Evolutionary conservation across 768 basidiomycete species (phyloP).

Genomic region (Gloeophyllum trabeum): DNA sequence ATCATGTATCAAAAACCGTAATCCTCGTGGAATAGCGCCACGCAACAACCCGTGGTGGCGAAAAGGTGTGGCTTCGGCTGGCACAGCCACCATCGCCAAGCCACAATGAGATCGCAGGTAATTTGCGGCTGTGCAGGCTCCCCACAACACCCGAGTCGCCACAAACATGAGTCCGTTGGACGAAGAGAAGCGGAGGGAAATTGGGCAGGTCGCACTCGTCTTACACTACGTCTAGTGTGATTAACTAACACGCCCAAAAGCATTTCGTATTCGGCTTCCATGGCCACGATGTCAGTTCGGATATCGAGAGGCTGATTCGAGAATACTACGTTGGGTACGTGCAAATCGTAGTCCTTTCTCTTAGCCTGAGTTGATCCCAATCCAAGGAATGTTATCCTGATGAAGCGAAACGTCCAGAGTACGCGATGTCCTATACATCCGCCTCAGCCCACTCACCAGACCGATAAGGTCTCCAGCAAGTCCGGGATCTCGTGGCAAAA

Average conservation of each 20-base stretch:
- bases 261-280: constrained; percentile 69
- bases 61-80: no score
- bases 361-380: not conserved
- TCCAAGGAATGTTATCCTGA: constrained; percentile 44
- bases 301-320: constrained; percentile 43
- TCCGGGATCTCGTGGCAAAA: constrained; percentile 31
- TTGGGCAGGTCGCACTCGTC: no score
- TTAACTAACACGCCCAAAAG: no score
- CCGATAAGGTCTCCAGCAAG: constrained; percentile 36
- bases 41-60: no score
- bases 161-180: constrained; percentile 21
- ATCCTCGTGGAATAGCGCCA: no score
- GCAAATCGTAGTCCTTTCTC: not conserved
- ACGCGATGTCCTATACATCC: constrained; percentile 2
- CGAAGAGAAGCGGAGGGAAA: constrained; percentile 28
- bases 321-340: constrained; percentile 50
- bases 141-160: no score
- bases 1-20: no score
- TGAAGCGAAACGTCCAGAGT: constrained; percentile 59
- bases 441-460: not conserved
- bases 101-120: no score
- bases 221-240: no score
- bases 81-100: no score
- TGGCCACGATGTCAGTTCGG: constrained; percentile 36
- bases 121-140: no score